These are phyloP conservation scores for Beta macrorhiza DNA, from an alignment of 179 eudicot species.

Conservation along the genomic window DNA sequence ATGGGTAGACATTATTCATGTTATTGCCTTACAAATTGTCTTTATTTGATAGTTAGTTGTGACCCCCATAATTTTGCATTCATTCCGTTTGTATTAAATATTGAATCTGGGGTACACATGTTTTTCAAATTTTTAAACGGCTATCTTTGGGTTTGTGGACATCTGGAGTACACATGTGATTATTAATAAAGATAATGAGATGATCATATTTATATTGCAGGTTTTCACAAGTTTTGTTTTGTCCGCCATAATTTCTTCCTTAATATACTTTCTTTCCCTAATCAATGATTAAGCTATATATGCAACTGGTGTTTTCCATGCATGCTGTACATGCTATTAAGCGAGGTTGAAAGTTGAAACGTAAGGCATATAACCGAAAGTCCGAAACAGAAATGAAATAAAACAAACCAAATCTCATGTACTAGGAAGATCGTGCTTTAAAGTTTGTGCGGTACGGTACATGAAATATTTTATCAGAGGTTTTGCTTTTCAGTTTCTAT, in stretches of 20 bases:
- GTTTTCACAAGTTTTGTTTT: too few relatives aligned
- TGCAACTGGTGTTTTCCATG: background rate
- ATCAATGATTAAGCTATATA: background rate
- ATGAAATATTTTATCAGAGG: background rate
- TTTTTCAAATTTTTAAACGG: too few relatives aligned
- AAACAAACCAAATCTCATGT: background rate
- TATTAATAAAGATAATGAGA: background rate
- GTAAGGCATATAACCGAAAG: background rate
- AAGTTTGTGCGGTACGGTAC: background rate
- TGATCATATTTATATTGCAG: background rate
- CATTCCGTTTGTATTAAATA: background rate
- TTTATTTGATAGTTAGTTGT: background rate
- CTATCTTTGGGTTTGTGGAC: too few relatives aligned
- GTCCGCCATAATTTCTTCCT: background rate
- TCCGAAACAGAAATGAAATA: background rate
- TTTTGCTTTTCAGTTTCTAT: background rate
- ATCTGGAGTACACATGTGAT: background rate
- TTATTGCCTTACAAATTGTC: too few relatives aligned
- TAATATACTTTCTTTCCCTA: background rate
- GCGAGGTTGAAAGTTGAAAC: background rate
- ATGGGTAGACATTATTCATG: too few relatives aligned
- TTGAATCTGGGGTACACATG: background rate
- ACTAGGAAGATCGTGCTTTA: too few relatives aligned
- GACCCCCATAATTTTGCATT: background rate
- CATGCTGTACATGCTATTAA: background rate